Conservation (phyloP, 176 grass and related monocot species). For the Triticum turgidum region DNA sequence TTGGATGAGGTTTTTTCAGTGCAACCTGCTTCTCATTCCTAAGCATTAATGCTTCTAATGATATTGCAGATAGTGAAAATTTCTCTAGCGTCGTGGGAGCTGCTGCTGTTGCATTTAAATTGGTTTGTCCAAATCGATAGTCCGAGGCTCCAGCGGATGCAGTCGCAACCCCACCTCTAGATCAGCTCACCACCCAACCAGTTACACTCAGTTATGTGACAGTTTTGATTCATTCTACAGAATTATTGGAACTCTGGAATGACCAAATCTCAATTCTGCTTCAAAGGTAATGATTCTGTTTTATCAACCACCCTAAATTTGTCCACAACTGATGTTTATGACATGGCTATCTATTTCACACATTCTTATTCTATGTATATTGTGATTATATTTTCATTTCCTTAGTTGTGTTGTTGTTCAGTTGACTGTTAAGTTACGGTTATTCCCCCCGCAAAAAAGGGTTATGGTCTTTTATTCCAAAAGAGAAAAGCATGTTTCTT, state of each 20-base stretch:
- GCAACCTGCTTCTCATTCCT: neutral
- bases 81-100: constrained; percentile 65
- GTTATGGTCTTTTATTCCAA: neutral
- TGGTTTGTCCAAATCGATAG: constrained; percentile 47
- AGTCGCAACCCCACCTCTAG: neutral
- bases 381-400: neutral
- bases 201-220: neutral
- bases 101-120: constrained; percentile 64
- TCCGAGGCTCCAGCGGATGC: neutral
- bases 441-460: no score
- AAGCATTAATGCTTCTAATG: neutral
- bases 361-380: neutral
- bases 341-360: neutral
- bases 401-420: neutral
- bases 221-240: no score
- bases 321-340: neutral
- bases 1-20: no score
- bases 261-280: neutral
- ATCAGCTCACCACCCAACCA: neutral
- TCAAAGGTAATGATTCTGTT: constrained; percentile 30
- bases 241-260: constrained; percentile 20
- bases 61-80: constrained; percentile 53
- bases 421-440: neutral
- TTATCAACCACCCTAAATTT: constrained; percentile 1
- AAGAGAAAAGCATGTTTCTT: no score